Base-by-base conservation (phyloP, 192 early-diverging fungal genomes). In the Coemansia sp. region DNA sequence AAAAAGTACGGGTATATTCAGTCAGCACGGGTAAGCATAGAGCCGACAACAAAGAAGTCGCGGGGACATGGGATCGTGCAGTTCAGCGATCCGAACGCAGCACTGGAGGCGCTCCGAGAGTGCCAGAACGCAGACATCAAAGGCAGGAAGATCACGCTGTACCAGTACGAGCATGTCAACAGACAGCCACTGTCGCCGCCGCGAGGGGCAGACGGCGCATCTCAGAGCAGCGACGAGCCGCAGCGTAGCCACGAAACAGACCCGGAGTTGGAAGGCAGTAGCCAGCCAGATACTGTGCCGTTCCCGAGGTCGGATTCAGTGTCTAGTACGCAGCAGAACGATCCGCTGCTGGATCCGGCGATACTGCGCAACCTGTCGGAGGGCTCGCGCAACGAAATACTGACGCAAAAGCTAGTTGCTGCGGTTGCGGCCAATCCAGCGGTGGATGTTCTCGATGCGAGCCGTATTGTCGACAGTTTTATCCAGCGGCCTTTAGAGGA, bases 1-100 rank as follows among this genome's bases (percentile, higher is more conserved):
- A 85, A 85, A 72, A 77, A 78, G 52, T 85, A 79, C 70, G 84
- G 84, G 0, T 85, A 82, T 46, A 81, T 85, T 41, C 79, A 78
- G 69, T 79, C 84, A 8, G 84, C 84, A 12, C 66, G 76, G 14
- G 76, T 85, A 52, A 85, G 73, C 66, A 82, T 85, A 21, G 84
- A 85, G 38, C 67, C 73, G 5, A 48, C 55, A 9, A 76, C 73
- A 18, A 77, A 78, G 64, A 73, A 72, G 56, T 85, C 84, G 26
- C 72, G 74, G 0, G 84, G 84, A 15, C 70, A 78, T 41, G 84
- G 76, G 11, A 76, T 85, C 21, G 84, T 85, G 14, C 69, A 78
- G 66, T 85, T 78, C 52, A 78, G 76, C 71, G 76, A 78, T 36
- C 78, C 84, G 3, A 67, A 34, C 20, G 73, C 76, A 12, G 84